These are phyloP conservation scores for Micractinium conductrix DNA, from an alignment of 139 green algal genomes.

Conservation along the genomic window DNA sequence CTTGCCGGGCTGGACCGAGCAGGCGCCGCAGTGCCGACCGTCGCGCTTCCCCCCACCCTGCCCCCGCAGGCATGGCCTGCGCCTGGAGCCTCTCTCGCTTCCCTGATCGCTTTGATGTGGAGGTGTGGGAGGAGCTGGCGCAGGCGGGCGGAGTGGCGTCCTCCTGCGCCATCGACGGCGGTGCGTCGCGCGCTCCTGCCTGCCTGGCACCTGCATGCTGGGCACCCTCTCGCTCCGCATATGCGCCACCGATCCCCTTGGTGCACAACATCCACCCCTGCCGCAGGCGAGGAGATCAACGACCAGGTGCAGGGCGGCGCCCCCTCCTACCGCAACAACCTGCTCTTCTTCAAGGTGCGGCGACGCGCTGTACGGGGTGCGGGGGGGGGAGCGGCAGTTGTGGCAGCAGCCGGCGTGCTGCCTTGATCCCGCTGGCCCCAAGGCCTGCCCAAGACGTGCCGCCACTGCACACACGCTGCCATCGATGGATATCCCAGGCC, in stretches of 20 bases:
- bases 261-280: neutral
- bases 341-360: constrained; percentile 52
- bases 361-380: neutral
- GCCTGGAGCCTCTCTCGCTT: constrained; percentile 66
- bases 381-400: neutral
- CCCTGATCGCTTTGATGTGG: constrained; percentile 66
- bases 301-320: constrained; percentile 78
- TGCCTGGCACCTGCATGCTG: neutral
- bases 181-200: neutral
- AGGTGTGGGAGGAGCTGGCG: constrained; percentile 66
- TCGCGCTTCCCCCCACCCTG: neutral
- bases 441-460: neutral
- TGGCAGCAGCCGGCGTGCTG: neutral
- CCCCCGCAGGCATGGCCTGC: constrained; percentile 57
- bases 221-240: neutral
- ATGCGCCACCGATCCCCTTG: too few species aligned
- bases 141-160: constrained; percentile 65
- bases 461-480: neutral
- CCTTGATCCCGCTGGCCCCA: neutral
- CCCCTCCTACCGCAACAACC: constrained; percentile 70
- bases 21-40: neutral
- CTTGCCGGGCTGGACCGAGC: too few species aligned
- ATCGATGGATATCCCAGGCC: too few species aligned
- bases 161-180: constrained; percentile 44
- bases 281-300: constrained; percentile 60